phyloP scores from a whole-genome alignment of 345 rosid genomes.

The Eucalyptus brandiana region DNA sequence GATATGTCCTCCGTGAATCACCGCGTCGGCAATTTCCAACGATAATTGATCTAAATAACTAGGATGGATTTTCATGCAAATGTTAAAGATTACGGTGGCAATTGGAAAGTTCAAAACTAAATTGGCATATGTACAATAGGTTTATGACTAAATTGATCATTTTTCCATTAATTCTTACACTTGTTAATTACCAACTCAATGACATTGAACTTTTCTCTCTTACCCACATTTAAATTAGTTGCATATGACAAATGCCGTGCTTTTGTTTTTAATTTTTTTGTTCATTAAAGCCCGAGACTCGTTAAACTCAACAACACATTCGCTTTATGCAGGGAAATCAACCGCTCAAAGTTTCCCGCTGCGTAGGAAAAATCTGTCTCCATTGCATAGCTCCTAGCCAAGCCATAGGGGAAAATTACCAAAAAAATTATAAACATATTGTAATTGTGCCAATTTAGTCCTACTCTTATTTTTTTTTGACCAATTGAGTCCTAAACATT shows the following conservation, averaged over 20 bases:
- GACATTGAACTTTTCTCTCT: neutral
- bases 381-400: neutral
- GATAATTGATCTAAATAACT: neutral
- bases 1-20: accelerated
- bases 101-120: neutral
- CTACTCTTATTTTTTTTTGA: too few relatives aligned
- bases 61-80: neutral
- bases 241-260: neutral
- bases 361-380: neutral
- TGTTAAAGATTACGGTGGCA: neutral
- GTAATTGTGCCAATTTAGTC: too few relatives aligned
- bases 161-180: neutral
- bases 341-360: neutral
- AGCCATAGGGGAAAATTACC: neutral
- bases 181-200: neutral
- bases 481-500: too few relatives aligned
- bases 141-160: neutral
- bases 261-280: neutral
- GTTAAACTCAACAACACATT: neutral
- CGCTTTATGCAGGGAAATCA: neutral
- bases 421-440: too few relatives aligned
- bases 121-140: neutral
- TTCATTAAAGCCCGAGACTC: neutral
- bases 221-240: neutral
- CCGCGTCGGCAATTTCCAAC: neutral